Evolutionary conservation across 164 flowering plant species (phyloP).

Genomic region (Vitis riparia): DNA sequence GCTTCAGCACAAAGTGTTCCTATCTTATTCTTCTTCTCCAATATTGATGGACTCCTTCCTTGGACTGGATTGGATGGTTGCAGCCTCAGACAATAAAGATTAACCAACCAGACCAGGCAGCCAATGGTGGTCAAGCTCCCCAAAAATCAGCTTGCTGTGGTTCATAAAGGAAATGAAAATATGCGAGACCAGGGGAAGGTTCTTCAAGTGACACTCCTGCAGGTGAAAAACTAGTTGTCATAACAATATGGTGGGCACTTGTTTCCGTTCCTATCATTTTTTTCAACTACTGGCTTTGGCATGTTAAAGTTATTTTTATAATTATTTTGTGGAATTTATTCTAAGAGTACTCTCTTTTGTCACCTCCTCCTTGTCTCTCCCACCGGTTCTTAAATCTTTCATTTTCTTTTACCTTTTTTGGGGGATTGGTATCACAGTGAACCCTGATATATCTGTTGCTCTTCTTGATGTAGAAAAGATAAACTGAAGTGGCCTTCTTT

Average conservation of each 20-base stretch:
- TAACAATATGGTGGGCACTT: background rate
- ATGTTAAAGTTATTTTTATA: conserved; percentile 12
- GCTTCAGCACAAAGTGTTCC: background rate
- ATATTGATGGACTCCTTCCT: background rate
- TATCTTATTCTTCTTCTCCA: background rate
- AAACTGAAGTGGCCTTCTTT: too few species aligned
- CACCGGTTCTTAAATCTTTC: too few species aligned
- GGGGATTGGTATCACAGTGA: too few species aligned
- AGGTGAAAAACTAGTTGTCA: background rate
- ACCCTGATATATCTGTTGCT: too few species aligned
- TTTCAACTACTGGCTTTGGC: conserved; percentile 11
- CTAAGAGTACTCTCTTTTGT: background rate
- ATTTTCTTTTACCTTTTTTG: too few species aligned
- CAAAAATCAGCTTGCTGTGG: conserved; percentile 53
- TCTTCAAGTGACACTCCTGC: background rate
- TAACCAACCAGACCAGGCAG: conserved; percentile 28
- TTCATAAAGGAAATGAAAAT: conserved; percentile 9
- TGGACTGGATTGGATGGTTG: background rate
- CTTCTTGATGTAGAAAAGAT: too few species aligned
- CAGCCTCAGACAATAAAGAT: conserved; percentile 46
- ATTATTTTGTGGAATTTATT: background rate
- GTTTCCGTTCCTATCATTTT: conserved; percentile 3
- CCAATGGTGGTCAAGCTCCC: conserved; percentile 29
- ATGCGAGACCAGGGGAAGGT: background rate
- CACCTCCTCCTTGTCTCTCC: too few species aligned